Base-by-base conservation (phyloP, 2,329 filamentous ascomycete genomes). In the Zasmidium cellare region DNA sequence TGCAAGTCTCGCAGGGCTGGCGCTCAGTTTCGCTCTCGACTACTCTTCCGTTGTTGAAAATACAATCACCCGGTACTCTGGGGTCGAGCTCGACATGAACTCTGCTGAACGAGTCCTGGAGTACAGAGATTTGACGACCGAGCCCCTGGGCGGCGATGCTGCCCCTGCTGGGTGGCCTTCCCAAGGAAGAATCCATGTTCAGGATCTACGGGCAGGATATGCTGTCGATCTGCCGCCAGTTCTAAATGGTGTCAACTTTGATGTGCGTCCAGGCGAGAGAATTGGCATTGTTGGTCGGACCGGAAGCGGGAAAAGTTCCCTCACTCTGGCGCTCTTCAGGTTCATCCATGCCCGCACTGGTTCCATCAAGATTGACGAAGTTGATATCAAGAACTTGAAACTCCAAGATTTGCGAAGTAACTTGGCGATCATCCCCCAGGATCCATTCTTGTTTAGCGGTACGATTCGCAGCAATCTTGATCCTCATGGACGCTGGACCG, bases 41-140 rank as follows among this genome's bases (percentile, higher is more conserved):
- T 28, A 28, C 11, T 28, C 25, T 11, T 28, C 25, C 11, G 25
- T 28, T 11, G 25, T 28, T 11, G 25, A 28, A 11, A 28, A 28
- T 11, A 28, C 25, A 6, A 28, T 28, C 5, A 6, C 25, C 6
- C 5, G 25, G 11, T 28, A 6, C 25, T 28, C 25, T 11, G 5
- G 97, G 74, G 91, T 97, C 9, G 93, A 97, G 74, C 97, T 97
- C 76, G 91, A 92, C 71, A 97, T 97, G 93, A 97, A 97, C 73
- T 87, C 92, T 0, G 94, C 96, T 0, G 93, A 97, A 76, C 88
- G 94, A 50, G 80, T 97, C 31, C 87, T 92, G 72, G 91, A 96
- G 77, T 97, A 97, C 72, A 91, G 85, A 0, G 76, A 90, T 65
- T 83, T 99, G 3, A 91, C 96, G 62, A 89, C 96, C 71, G 94